Conservation (phyloP, 2,329 filamentous ascomycete genomes). For the Boeremia lycopersici region DNA sequence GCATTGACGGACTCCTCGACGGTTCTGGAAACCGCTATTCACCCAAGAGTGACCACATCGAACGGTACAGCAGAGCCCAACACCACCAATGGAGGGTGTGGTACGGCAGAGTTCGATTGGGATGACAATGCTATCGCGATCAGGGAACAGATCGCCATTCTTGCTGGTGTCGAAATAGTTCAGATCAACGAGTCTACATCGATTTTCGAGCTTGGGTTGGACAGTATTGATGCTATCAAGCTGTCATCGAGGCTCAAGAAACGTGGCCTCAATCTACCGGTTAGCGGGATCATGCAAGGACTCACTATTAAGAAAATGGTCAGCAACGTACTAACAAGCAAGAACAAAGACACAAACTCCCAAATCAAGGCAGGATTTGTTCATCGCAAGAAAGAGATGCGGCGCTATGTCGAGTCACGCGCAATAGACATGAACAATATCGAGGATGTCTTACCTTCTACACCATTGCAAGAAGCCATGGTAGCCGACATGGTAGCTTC, state of each 20-base stretch:
- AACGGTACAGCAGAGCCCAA: background rate
- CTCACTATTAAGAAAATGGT: constrained; percentile 71
- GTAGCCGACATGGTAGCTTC: constrained; percentile 80
- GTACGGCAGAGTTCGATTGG: constrained; percentile 61
- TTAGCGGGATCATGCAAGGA: constrained; percentile 77
- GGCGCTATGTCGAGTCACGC: constrained; percentile 48
- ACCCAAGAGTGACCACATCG: background rate
- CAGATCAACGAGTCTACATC: constrained; percentile 65
- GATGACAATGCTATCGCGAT: constrained; percentile 59
- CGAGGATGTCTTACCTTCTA: constrained; percentile 72
- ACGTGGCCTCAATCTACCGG: constrained; percentile 64
- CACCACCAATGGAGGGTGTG: background rate
- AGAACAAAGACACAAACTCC: background rate
- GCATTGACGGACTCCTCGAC: constrained; percentile 44
- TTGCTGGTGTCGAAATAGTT: constrained; percentile 61
- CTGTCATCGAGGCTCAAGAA: constrained; percentile 74
- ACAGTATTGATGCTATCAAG: constrained; percentile 92
- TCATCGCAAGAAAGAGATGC: constrained; percentile 41
- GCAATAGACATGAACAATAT: constrained; percentile 48
- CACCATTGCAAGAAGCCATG: constrained; percentile 86
- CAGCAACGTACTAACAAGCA: constrained; percentile 18
- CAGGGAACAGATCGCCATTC: constrained; percentile 65
- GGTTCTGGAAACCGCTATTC: constrained; percentile 24
- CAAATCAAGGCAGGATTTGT: constrained; percentile 21
- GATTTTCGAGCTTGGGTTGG: constrained; percentile 82